These are phyloP conservation scores for Galeopsis tetrahit DNA, from an alignment of 257 asterid genomes.

Conservation along the genomic window DNA sequence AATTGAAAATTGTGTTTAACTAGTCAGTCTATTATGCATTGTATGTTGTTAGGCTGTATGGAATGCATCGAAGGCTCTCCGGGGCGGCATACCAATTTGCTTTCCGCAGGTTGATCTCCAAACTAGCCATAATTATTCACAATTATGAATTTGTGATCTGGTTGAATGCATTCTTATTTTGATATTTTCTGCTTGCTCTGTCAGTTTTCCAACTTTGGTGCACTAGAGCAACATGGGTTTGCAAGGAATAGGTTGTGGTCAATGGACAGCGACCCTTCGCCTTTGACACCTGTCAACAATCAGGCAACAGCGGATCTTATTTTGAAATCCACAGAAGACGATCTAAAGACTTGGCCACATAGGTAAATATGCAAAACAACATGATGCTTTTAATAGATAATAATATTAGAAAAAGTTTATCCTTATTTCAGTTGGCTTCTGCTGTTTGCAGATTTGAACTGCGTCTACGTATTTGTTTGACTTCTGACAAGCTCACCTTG, in stretches of 20 bases:
- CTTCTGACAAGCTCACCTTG: conserved; percentile 66
- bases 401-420: background rate
- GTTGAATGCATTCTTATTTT: conserved; percentile 31
- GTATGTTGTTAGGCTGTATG: conserved; percentile 48
- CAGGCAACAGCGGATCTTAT: conserved; percentile 72
- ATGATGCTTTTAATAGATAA: conserved; percentile 3
- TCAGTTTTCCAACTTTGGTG: conserved; percentile 65
- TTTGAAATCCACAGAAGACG: conserved; percentile 71
- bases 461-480: conserved; percentile 65
- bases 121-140: conserved; percentile 11
- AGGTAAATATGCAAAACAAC: conserved; percentile 43
- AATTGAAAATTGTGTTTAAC: background rate
- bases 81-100: conserved; percentile 70
- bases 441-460: conserved; percentile 70
- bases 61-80: conserved; percentile 62
- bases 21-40: conserved; percentile 10
- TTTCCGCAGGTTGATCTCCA: conserved; percentile 65
- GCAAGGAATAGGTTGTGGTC: conserved; percentile 77
- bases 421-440: conserved; percentile 26
- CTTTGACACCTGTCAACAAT: conserved; percentile 56
- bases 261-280: conserved; percentile 66
- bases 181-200: conserved; percentile 24
- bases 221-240: conserved; percentile 79
- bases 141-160: background rate
- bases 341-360: conserved; percentile 76